Percentiles rank a stretch among this genome's conserved stretches.
These are phyloP conservation scores for Nymphaea colorata DNA, from an alignment of 164 flowering plant genomes.

Conservation along the genomic window DNA sequence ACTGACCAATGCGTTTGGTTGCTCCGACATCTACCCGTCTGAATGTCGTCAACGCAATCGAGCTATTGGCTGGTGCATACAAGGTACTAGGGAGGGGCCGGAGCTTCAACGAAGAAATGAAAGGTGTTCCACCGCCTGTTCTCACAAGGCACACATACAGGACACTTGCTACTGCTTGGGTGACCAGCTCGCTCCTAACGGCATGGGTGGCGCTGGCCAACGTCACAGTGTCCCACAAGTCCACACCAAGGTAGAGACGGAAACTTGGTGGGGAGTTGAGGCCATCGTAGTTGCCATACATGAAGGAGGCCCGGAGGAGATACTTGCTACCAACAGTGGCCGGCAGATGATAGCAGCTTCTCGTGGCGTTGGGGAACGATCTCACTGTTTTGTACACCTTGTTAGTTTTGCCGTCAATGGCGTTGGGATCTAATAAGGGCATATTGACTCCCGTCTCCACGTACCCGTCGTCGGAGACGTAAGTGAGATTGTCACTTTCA, in stretches of 20 bases:
- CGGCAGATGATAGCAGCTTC: background rate
- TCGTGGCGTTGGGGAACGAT: conserved; percentile 1
- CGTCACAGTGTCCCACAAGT: conserved; percentile 19
- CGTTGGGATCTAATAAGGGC: background rate
- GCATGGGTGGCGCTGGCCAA: conserved; percentile 7
- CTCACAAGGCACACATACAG: conserved; percentile 29
- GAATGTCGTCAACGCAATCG: background rate
- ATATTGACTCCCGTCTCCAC: background rate
- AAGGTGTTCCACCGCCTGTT: conserved; percentile 27
- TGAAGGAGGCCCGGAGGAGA: conserved; percentile 5
- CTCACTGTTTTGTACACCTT: conserved; percentile 1
- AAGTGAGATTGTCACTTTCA: background rate
- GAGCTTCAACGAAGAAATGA: conserved; percentile 28
- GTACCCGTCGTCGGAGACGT: background rate
- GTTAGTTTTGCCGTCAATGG: background rate
- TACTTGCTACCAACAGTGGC: background rate
- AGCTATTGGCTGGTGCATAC: background rate
- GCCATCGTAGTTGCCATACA: conserved; percentile 16
- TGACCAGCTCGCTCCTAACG: conserved; percentile 17
- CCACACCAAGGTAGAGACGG: conserved; percentile 26
- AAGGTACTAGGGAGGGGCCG: conserved; percentile 7
- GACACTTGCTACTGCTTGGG: conserved; percentile 5
- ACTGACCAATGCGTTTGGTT: background rate
- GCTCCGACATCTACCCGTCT: background rate
- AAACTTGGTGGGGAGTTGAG: conserved; percentile 16